Percentiles rank a stretch among this genome's conserved stretches.
Evolutionary conservation across 495 filamentous ascomycete species (phyloP).

Genomic region (Tuber umbilicatum): DNA sequence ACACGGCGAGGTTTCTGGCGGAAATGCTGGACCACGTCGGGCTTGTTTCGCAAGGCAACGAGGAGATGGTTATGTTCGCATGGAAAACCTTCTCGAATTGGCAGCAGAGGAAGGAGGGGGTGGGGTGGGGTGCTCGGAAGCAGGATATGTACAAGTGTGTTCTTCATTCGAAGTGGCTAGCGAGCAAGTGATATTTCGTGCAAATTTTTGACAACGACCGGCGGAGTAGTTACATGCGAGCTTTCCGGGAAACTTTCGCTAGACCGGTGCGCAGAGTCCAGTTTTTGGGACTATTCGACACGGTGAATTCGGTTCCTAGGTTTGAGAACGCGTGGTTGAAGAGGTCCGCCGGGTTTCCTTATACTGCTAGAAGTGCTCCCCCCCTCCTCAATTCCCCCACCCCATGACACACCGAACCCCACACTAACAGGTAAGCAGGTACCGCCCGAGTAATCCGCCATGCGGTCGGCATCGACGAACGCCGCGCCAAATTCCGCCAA

Average conservation of each 20-base stretch:
- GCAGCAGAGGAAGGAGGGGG: slow-evolving; percentile 61
- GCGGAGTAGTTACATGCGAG: slow-evolving; percentile 54
- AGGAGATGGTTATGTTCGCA: slow-evolving; percentile 75
- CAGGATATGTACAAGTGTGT: slow-evolving; percentile 56
- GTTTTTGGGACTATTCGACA: slow-evolving; percentile 66
- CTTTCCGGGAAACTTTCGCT: slow-evolving; percentile 78
- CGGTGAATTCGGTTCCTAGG: slow-evolving; percentile 72
- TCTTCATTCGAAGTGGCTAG: neutral
- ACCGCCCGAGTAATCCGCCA: slow-evolving; percentile 52
- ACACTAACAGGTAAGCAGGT: slow-evolving; percentile 12
- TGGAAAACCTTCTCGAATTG: slow-evolving; percentile 86
- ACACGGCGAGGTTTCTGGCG: slow-evolving; percentile 76
- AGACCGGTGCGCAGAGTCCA: slow-evolving; percentile 66
- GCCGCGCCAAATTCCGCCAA: slow-evolving; percentile 58
- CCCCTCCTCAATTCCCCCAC: neutral
- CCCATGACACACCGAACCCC: neutral
- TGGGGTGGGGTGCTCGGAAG: slow-evolving; percentile 54
- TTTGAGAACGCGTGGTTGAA: slow-evolving; percentile 86
- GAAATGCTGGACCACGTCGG: slow-evolving; percentile 85
- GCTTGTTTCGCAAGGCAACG: slow-evolving; percentile 72
- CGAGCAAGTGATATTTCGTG: neutral
- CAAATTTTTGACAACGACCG: neutral
- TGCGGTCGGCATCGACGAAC: slow-evolving; percentile 72
- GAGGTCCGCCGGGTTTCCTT: slow-evolving; percentile 65
- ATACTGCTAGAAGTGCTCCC: slow-evolving; percentile 60